Evolutionary conservation across 192 early-diverging fungal species (phyloP).

Genomic region (Coemansia sp.): DNA sequence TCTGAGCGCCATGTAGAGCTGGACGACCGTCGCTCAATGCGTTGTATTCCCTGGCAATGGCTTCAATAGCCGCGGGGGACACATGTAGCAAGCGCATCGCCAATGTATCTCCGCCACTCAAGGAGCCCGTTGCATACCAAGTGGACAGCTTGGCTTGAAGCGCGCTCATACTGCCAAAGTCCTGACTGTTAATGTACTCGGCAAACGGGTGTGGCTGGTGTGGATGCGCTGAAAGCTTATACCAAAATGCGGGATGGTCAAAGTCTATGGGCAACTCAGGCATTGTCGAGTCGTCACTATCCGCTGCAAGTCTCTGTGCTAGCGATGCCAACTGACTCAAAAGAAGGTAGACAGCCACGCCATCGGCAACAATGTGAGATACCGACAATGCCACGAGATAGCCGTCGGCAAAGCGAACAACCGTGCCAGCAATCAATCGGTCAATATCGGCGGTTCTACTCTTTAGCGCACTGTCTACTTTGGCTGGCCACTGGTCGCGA

Average conservation of each 20-base stretch:
- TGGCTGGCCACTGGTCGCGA: neutral
- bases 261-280: conserved; percentile 1
- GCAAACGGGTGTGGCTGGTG: neutral
- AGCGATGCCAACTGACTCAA: conserved; percentile 4
- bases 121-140: neutral
- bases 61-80: neutral
- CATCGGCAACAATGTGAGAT: neutral
- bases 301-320: neutral
- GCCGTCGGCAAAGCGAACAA: neutral
- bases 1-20: neutral
- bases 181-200: neutral
- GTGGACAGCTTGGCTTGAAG: neutral
- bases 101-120: neutral
- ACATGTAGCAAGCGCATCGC: neutral
- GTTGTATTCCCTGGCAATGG: neutral
- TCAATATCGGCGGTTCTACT: neutral
- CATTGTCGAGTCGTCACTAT: neutral
- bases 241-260: conserved; percentile 4
- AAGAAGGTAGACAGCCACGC: neutral
- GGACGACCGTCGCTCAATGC: neutral
- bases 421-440: neutral
- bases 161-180: neutral
- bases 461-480: neutral
- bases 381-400: conserved; percentile 3
- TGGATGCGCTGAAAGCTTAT: neutral